These are phyloP conservation scores for Manihot esculenta DNA, from an alignment of 441 rosid genomes.

Conservation along the genomic window DNA sequence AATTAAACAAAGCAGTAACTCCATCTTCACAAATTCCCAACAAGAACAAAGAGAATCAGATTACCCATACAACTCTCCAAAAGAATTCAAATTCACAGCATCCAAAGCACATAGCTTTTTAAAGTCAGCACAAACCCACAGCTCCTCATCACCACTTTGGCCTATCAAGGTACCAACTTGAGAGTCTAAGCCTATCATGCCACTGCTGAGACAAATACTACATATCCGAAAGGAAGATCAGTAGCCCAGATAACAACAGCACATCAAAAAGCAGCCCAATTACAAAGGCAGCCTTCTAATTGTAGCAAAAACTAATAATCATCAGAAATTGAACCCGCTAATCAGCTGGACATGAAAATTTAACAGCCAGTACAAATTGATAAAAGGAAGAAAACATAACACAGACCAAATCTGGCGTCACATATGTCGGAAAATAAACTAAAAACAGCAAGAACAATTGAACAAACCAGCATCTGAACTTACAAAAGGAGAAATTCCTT, in stretches of 20 bases:
- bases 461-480: background rate
- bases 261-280: constrained; percentile 6
- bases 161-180: constrained; percentile 17
- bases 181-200: background rate
- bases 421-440: background rate
- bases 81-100: constrained; percentile 15
- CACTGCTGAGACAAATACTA: constrained; percentile 1
- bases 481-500: constrained; percentile 9
- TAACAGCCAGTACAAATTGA: background rate
- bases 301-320: background rate
- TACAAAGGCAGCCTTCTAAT: background rate
- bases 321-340: constrained; percentile 3
- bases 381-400: background rate
- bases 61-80: constrained; percentile 3
- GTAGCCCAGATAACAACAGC: no score
- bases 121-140: constrained; percentile 2
- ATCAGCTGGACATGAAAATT: constrained; percentile 1
- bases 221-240: background rate
- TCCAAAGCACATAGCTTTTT: constrained; percentile 13
- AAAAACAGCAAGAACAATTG: background rate
- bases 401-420: background rate
- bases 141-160: constrained; percentile 13
- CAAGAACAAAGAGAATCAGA: constrained; percentile 2
- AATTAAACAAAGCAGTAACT: constrained; percentile 16
- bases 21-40: constrained; percentile 16